Percentiles rank a stretch among this genome's conserved stretches.
Evolutionary conservation across 306 rosid genomes (phyloP).

Genomic region (Luffa acutangula): DNA sequence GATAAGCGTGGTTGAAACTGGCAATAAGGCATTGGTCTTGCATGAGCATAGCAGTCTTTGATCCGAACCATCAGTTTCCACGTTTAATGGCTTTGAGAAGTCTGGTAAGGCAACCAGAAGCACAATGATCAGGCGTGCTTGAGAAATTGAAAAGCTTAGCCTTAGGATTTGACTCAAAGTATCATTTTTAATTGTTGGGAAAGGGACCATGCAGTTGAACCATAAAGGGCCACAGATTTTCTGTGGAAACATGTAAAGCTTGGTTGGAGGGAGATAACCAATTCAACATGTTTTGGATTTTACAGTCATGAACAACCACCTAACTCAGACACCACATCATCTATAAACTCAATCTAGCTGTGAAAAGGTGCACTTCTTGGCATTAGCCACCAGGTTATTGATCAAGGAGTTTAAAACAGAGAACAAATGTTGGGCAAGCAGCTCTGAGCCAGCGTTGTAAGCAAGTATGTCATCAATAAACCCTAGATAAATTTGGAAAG

Average conservation of each 20-base stretch:
- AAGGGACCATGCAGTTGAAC: background rate
- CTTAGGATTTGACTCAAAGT: background rate
- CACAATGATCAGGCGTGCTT: background rate
- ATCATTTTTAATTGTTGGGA: background rate
- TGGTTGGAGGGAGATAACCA: background rate
- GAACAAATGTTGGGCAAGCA: background rate
- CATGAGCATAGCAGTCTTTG: background rate
- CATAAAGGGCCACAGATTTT: background rate
- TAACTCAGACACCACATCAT: background rate
- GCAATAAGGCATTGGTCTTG: background rate
- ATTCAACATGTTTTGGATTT: background rate
- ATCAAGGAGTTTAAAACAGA: background rate
- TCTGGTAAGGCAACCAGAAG: background rate
- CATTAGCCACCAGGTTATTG: background rate
- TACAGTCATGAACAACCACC: background rate
- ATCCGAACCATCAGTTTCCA: background rate
- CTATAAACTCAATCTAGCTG: background rate
- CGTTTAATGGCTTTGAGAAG: background rate
- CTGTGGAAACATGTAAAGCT: background rate
- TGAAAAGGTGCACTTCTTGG: background rate
- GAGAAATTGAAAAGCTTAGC: background rate
- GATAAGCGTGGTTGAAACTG: background rate
- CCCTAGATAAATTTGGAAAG: background rate
- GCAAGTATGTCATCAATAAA: background rate
- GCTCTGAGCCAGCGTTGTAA: background rate